These are phyloP conservation scores for Stentor roeselii DNA, from an alignment of 73 alveolate genomes.

Conservation along the genomic window DNA sequence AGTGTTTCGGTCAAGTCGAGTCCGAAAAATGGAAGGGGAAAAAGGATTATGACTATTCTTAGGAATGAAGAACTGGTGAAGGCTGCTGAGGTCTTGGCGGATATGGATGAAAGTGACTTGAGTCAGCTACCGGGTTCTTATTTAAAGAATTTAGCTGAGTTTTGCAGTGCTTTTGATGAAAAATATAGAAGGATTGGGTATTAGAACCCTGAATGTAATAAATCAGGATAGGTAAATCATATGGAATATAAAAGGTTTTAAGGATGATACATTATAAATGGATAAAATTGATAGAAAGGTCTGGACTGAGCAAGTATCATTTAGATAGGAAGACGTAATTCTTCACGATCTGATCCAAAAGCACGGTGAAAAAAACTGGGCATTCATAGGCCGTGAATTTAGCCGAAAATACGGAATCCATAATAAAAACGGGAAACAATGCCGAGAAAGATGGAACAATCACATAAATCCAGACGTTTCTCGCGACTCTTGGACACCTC, in stretches of 20 bases:
- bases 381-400: slow-evolving; percentile 30
- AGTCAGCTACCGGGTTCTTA: background rate
- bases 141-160: background rate
- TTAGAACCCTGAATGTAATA: too few relatives aligned
- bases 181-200: too few relatives aligned
- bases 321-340: too few relatives aligned
- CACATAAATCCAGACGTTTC: slow-evolving; percentile 68
- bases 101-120: background rate
- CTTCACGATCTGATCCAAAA: too few relatives aligned
- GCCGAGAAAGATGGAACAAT: slow-evolving; percentile 81
- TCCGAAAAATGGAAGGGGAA: background rate
- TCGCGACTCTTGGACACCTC: slow-evolving; percentile 60
- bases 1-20: background rate
- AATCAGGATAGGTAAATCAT: too few relatives aligned
- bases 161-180: background rate
- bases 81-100: background rate
- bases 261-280: too few relatives aligned
- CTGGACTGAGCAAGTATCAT: too few relatives aligned
- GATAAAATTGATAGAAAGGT: too few relatives aligned
- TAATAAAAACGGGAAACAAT: slow-evolving; percentile 81
- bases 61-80: background rate
- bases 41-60: too few relatives aligned
- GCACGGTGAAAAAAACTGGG: background rate
- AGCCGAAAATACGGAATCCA: slow-evolving; percentile 31
- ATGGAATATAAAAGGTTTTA: too few relatives aligned